phyloP scores from a whole-genome alignment of 1,139 yeast genomes.

The Kazachstania sp. region DNA sequence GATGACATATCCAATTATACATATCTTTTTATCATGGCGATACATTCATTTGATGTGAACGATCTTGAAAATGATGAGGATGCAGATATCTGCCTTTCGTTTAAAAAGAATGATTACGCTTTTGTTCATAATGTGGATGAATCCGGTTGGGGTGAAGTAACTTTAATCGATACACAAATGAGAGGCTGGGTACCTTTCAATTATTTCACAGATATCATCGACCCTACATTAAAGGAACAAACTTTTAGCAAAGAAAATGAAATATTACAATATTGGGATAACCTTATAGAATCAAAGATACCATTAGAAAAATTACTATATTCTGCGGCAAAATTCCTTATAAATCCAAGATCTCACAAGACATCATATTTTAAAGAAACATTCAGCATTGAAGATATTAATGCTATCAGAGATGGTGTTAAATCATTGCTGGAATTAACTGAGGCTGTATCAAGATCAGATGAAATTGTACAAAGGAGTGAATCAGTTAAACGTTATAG shows the following conservation, averaged over 20 bases:
- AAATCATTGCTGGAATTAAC: conserved; percentile 66
- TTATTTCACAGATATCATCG: conserved; percentile 63
- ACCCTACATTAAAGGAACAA: conserved; percentile 12
- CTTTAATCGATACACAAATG: conserved; percentile 56
- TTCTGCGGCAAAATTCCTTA: conserved; percentile 67
- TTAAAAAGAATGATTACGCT: conserved; percentile 71
- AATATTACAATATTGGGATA: conserved; percentile 3
- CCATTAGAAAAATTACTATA: conserved; percentile 57
- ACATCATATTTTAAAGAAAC: conserved; percentile 12
- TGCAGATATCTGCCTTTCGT: conserved; percentile 73
- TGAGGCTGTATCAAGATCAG: conserved; percentile 76
- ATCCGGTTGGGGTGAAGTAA: conserved; percentile 98
- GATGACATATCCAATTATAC: conserved; percentile 19
- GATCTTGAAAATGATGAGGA: conserved; percentile 59
- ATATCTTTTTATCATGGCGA: conserved; percentile 40
- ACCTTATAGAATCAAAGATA: conserved; percentile 33
- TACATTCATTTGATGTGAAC: conserved; percentile 70
- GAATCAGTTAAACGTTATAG: conserved; percentile 67
- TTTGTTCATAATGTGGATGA: conserved; percentile 84
- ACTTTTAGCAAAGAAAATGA: not conserved
- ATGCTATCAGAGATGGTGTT: conserved; percentile 75
- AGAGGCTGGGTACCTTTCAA: conserved; percentile 98
- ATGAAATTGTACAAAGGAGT: conserved; percentile 62
- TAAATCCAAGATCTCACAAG: conserved; percentile 41
- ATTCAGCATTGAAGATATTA: conserved; percentile 35